A percentile compares a stretch with the other conserved stretches of the same genome.
Conservation (phyloP, 345 rosid species). For the Cardamine chenopodiifolia region DNA sequence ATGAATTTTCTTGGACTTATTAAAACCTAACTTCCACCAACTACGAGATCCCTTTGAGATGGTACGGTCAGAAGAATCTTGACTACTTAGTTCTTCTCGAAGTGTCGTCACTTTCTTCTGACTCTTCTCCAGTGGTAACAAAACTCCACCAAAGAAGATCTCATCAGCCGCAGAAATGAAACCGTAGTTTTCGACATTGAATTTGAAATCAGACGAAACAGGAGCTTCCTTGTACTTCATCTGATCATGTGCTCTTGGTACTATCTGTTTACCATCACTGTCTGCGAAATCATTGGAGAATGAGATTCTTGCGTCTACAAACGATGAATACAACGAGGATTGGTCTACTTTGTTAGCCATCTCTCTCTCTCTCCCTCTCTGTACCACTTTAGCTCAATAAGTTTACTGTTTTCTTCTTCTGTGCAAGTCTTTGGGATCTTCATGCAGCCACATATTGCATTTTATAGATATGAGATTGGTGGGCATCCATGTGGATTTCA, state of each 20-base stretch:
- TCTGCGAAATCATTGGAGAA: slow-evolving; percentile 85
- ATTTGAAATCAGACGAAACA: slow-evolving; percentile 79
- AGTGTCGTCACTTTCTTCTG: slow-evolving; percentile 47
- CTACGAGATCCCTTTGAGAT: slow-evolving; percentile 36
- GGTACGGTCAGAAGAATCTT: slow-evolving; percentile 42
- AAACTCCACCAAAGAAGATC: slow-evolving; percentile 64
- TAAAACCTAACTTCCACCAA: slow-evolving; percentile 44
- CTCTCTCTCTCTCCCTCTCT: slow-evolving; percentile 3
- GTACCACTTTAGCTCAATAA: background rate
- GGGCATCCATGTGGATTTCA: slow-evolving; percentile 35
- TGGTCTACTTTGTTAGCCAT: slow-evolving; percentile 51
- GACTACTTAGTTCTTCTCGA: slow-evolving; percentile 59
- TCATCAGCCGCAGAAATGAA: slow-evolving; percentile 82
- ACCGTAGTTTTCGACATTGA: slow-evolving; percentile 53
- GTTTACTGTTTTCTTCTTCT: slow-evolving; percentile 3
- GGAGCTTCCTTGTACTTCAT: slow-evolving; percentile 77
- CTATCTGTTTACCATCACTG: slow-evolving; percentile 24
- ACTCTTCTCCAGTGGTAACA: slow-evolving; percentile 64
- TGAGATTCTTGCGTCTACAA: slow-evolving; percentile 83
- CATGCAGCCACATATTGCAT: slow-evolving; percentile 41
- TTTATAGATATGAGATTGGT: slow-evolving; percentile 38
- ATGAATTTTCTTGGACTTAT: slow-evolving; percentile 37
- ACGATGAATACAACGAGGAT: slow-evolving; percentile 48
- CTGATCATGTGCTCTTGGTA: slow-evolving; percentile 22
- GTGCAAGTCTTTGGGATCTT: slow-evolving; percentile 21